These are phyloP conservation scores for Penicillium sp. DNA, from an alignment of 2,329 filamentous ascomycete species.

Conservation along the genomic window DNA sequence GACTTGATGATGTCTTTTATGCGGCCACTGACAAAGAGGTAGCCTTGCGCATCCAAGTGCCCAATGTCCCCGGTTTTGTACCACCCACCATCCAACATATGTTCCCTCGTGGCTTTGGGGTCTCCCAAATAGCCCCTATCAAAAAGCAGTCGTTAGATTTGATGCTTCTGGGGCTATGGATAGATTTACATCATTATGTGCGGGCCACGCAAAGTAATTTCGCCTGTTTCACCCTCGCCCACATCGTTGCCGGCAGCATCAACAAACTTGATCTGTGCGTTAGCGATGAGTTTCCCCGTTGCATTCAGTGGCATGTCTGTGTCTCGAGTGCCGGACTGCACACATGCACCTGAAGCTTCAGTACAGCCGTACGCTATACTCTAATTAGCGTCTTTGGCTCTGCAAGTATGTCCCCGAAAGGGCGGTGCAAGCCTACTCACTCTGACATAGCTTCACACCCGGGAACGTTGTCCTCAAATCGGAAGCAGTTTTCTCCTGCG, in stretches of 20 bases:
- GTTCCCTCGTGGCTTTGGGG: slow-evolving; percentile 8
- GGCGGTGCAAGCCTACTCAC: not conserved
- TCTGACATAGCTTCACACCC: slow-evolving; percentile 12
- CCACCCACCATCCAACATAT: slow-evolving; percentile 15
- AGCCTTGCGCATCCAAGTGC: slow-evolving; percentile 14
- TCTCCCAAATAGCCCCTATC: slow-evolving; percentile 16
- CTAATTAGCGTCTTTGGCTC: not conserved
- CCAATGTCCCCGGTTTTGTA: slow-evolving; percentile 21
- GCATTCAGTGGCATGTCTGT: slow-evolving; percentile 8
- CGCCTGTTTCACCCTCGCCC: slow-evolving; percentile 9
- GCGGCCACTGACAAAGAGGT: slow-evolving; percentile 17
- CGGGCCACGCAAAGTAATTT: slow-evolving; percentile 16
- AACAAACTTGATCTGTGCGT: slow-evolving; percentile 12
- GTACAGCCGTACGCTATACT: slow-evolving; percentile 17
- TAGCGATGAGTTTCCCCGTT: slow-evolving; percentile 13
- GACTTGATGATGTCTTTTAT: slow-evolving; percentile 25
- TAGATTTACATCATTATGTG: slow-evolving; percentile 11
- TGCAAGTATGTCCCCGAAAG: too few species aligned
- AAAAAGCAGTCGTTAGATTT: not conserved
- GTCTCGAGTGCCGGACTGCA: slow-evolving; percentile 14
- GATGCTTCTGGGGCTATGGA: not conserved
- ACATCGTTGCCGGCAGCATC: slow-evolving; percentile 14
- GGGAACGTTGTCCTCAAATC: slow-evolving; percentile 12
- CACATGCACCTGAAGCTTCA: slow-evolving; percentile 10
- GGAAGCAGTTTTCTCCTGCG: not conserved